Conservation (phyloP, 805 yeast species). For the Kazachstania kunashirensis region DNA sequence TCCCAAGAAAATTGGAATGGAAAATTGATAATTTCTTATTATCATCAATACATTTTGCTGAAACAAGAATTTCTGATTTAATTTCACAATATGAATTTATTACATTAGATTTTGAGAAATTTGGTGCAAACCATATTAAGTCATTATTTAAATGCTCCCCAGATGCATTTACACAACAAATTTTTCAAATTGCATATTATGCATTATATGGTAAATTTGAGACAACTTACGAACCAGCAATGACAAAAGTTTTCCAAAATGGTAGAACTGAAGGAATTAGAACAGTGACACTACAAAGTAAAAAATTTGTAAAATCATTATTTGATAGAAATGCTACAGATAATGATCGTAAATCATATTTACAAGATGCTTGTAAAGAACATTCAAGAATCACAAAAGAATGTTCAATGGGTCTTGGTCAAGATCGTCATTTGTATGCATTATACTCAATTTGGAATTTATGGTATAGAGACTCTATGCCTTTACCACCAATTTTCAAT, state of each 20-base stretch:
- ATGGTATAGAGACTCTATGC: constrained; percentile 19
- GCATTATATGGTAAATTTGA: constrained; percentile 89
- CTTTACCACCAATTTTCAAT: constrained; percentile 66
- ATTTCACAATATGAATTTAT: constrained; percentile 85
- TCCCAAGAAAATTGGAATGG: constrained; percentile 88
- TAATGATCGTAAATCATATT: constrained; percentile 45
- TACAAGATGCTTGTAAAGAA: constrained; percentile 59
- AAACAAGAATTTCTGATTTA: constrained; percentile 76
- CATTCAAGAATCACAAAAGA: constrained; percentile 61
- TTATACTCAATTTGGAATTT: constrained; percentile 77
- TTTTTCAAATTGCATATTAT: constrained; percentile 85
- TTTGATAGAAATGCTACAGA: constrained; percentile 56
- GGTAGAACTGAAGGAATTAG: constrained; percentile 92
- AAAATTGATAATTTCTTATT: constrained; percentile 67
- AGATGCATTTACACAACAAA: constrained; percentile 90
- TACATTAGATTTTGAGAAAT: constrained; percentile 57
- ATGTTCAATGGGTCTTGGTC: constrained; percentile 75
- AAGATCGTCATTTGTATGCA: constrained; percentile 84
- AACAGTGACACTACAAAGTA: constrained; percentile 72
- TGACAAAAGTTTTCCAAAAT: constrained; percentile 80
- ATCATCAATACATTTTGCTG: constrained; percentile 78
- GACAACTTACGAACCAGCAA: constrained; percentile 92
- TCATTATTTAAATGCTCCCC: constrained; percentile 74
- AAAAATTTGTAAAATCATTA: constrained; percentile 73
- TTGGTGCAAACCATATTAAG: constrained; percentile 71